phyloP scores from a whole-genome alignment of 768 basidiomycete genomes.

The Boletus sp. region DNA sequence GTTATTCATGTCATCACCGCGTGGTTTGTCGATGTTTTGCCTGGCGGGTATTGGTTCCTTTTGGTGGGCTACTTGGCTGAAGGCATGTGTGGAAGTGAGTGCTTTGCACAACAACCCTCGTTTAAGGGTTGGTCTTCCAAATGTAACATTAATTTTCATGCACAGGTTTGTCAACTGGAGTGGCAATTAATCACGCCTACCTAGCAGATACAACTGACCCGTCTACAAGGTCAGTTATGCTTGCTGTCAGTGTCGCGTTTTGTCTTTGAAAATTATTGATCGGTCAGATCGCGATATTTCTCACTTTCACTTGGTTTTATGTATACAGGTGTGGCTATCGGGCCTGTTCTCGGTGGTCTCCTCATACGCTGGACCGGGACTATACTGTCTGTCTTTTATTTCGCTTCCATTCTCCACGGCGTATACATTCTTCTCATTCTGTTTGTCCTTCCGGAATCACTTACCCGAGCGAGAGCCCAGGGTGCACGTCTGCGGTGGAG shows the following conservation, averaged over 20 bases:
- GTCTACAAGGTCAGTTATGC: slow-evolving; percentile 43
- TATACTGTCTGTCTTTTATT: slow-evolving; percentile 68
- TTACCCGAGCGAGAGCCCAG: slow-evolving; percentile 47
- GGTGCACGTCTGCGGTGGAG: slow-evolving; percentile 16
- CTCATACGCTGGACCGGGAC: slow-evolving; percentile 55
- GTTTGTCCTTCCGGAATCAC: slow-evolving; percentile 74
- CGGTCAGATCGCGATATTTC: slow-evolving; percentile 56
- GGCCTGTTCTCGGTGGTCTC: slow-evolving; percentile 69
- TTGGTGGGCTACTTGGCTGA: slow-evolving; percentile 62
- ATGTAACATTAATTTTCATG: not conserved
- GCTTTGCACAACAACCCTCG: not conserved
- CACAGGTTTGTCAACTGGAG: slow-evolving; percentile 48
- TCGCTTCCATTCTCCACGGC: slow-evolving; percentile 48
- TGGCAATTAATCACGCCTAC: slow-evolving; percentile 61
- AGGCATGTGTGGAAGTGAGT: slow-evolving; percentile 68
- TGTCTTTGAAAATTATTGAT: slow-evolving; percentile 1
- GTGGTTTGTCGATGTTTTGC: slow-evolving; percentile 53
- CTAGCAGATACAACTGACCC: slow-evolving; percentile 63
- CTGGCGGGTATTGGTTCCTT: slow-evolving; percentile 82
- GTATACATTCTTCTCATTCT: slow-evolving; percentile 48
- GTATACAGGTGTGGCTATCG: slow-evolving; percentile 72
- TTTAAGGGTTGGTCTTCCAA: not conserved
- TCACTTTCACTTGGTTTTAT: slow-evolving; percentile 64
- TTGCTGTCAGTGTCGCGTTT: not conserved
- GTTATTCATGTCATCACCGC: slow-evolving; percentile 65